A percentile compares a stretch with the other conserved stretches of the same genome.
phyloP scores from a whole-genome alignment of 768 basidiomycete genomes.

The Mycena galericulata region DNA sequence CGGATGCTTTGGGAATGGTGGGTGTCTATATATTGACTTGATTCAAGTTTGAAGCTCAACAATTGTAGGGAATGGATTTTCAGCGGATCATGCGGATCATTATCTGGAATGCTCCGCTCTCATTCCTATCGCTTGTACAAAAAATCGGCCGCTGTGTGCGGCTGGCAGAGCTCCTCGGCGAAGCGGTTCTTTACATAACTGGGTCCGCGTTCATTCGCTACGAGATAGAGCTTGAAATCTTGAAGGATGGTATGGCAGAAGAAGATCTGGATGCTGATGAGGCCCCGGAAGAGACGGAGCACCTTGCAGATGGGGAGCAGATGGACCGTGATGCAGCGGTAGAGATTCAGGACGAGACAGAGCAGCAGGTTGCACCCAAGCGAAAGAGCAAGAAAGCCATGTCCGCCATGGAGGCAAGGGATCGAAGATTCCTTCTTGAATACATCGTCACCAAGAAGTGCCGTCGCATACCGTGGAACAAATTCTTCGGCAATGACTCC shows the following conservation, averaged over 20 bases:
- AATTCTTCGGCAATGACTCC: not conserved
- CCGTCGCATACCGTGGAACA: too few species aligned
- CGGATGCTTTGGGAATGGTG: slow-evolving; percentile 18
- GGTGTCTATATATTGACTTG: not conserved
- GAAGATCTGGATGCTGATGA: slow-evolving; percentile 4
- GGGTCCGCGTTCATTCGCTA: slow-evolving; percentile 8
- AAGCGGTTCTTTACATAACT: slow-evolving; percentile 9
- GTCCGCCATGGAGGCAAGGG: too few species aligned
- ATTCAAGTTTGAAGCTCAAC: not conserved
- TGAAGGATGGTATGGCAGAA: not conserved
- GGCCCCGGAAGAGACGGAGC: not conserved
- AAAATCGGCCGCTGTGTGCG: slow-evolving; percentile 14
- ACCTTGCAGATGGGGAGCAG: slow-evolving; percentile 5
- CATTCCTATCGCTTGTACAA: slow-evolving; percentile 14
- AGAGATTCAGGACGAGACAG: too few species aligned
- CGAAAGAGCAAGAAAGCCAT: too few species aligned
- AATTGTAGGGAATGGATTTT: slow-evolving; percentile 5
- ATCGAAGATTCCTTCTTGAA: too few species aligned
- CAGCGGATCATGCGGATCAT: slow-evolving; percentile 3
- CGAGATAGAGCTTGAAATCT: slow-evolving; percentile 8
- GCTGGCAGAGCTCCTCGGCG: not conserved
- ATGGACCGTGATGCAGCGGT: not conserved
- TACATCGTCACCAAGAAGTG: too few species aligned
- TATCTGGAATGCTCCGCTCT: not conserved
- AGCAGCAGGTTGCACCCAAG: too few species aligned